phyloP scores from a whole-genome alignment of 768 basidiomycete genomes.

The Leucocoprinus sp. region DNA sequence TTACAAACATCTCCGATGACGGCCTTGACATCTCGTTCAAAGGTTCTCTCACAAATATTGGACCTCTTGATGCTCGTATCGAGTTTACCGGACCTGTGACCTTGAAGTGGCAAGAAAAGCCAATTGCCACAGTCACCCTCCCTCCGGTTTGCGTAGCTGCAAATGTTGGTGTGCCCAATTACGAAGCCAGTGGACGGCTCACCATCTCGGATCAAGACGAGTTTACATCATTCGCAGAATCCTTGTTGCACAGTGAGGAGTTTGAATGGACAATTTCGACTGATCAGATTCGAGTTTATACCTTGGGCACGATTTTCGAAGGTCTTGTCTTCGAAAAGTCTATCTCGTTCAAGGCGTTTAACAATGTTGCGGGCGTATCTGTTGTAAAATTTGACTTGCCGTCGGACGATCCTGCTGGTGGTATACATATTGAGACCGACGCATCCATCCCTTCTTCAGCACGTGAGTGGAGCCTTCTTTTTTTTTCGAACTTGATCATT shows the following conservation, averaged over 20 bases:
- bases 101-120: conserved; percentile 55
- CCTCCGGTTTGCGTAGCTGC: conserved; percentile 63
- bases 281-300: conserved; percentile 49
- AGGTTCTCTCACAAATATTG: conserved; percentile 53
- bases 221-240: conserved; percentile 61
- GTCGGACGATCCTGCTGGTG: conserved; percentile 57
- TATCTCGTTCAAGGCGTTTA: conserved; percentile 61
- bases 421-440: conserved; percentile 64
- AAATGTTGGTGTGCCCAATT: conserved; percentile 58
- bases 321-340: conserved; percentile 53
- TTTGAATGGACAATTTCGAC: conserved; percentile 72
- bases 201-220: conserved; percentile 45
- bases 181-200: conserved; percentile 41
- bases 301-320: conserved; percentile 64
- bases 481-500: neutral
- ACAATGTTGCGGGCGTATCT: conserved; percentile 59
- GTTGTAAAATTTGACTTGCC: conserved; percentile 68
- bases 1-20: conserved; percentile 48
- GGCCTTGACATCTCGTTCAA: conserved; percentile 57
- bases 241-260: conserved; percentile 51
- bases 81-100: conserved; percentile 55
- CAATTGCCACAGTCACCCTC: conserved; percentile 59
- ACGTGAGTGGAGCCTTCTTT: conserved; percentile 34
- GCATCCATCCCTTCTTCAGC: conserved; percentile 56
- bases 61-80: conserved; percentile 64